Conservation (phyloP, 2,329 filamentous ascomycete genomes). For the Fusarium anguioides region DNA sequence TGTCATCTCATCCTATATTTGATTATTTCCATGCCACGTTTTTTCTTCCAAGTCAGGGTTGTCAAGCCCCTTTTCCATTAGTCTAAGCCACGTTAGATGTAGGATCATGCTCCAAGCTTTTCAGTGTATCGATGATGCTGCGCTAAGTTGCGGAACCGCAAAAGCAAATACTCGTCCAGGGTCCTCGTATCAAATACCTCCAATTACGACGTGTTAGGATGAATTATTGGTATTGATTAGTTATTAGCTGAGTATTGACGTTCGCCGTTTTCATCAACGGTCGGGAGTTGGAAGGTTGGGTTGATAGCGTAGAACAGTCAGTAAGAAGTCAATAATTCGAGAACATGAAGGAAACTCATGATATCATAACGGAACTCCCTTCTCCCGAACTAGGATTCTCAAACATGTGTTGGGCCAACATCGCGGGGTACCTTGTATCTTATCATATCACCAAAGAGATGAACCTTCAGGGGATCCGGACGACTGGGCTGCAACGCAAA, state of each 20-base stretch:
- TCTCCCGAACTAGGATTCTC: neutral
- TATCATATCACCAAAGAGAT: neutral
- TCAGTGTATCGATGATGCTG: neutral
- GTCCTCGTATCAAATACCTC: neutral
- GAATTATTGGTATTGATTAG: neutral
- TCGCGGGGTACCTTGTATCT: constrained; percentile 1
- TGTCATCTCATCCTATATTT: neutral
- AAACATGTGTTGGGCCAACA: neutral
- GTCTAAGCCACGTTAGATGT: neutral
- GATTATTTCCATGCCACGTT: constrained; percentile 19
- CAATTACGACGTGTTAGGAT: neutral
- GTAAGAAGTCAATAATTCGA: no score
- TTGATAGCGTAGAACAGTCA: neutral
- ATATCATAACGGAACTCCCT: neutral
- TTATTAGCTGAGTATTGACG: neutral
- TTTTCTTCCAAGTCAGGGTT: neutral
- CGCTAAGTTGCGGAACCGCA: constrained; percentile 31
- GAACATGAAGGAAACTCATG: neutral
- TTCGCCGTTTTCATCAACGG: fast-evolving
- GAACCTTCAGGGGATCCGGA: neutral
- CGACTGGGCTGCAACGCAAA: neutral
- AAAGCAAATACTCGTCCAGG: constrained; percentile 9
- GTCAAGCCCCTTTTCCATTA: neutral
- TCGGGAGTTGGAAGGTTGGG: neutral
- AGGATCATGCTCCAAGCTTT: neutral